Evolutionary conservation across 2,329 filamentous ascomycete species (phyloP).

Genomic region (Colletotrichum sp.): DNA sequence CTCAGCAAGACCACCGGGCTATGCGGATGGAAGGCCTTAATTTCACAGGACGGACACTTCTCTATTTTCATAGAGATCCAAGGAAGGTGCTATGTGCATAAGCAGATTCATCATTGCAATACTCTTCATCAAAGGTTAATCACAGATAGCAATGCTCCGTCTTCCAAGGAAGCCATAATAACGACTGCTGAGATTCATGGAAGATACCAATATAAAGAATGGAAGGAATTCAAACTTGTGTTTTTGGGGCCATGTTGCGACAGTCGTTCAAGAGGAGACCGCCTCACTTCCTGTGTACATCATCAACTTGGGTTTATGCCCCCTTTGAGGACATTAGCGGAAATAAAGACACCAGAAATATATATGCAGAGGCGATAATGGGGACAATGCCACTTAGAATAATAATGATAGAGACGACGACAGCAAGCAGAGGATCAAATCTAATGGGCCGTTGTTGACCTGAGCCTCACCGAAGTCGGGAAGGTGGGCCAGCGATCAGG

Average conservation of each 20-base stretch:
- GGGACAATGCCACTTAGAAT: neutral
- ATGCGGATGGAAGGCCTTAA: neutral
- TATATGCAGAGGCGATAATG: neutral
- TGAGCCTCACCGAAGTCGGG: neutral
- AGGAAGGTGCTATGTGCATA: neutral
- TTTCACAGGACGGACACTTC: neutral
- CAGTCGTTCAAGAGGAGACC: neutral
- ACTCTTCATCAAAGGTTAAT: neutral
- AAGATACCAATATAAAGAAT: neutral
- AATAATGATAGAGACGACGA: neutral
- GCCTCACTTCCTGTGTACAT: neutral
- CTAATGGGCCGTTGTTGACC: neutral
- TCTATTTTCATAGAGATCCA: neutral
- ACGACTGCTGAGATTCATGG: neutral
- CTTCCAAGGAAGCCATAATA: neutral
- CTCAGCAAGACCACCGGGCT: neutral
- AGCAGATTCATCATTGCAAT: neutral
- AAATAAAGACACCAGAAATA: neutral
- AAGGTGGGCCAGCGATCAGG: neutral
- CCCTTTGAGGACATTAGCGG: neutral
- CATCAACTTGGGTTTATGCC: neutral
- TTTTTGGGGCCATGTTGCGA: neutral
- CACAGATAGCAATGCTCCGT: neutral
- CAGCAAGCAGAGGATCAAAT: neutral
- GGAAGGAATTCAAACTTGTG: neutral